phyloP scores from a whole-genome alignment of 2,329 filamentous ascomycete species.

The Elsinoe necatrix region DNA sequence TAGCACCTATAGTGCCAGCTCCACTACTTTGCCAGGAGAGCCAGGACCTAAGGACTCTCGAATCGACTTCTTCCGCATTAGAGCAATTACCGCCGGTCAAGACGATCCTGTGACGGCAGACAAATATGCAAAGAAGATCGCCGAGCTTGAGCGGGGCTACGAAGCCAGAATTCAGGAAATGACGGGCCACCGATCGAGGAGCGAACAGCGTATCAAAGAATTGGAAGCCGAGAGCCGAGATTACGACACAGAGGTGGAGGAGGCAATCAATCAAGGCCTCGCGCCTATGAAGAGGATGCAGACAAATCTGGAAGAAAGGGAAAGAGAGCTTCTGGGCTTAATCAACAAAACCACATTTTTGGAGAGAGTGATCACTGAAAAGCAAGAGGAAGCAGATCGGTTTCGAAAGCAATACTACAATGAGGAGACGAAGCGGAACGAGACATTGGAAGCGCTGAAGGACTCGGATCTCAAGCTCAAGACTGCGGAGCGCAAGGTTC shows the following conservation, averaged over 20 bases:
- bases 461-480: too few species aligned
- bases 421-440: background rate
- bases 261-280: background rate
- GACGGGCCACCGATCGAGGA: background rate
- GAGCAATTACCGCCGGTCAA: background rate
- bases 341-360: background rate
- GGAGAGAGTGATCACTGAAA: background rate
- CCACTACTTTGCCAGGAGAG: too few species aligned
- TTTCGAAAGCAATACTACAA: background rate
- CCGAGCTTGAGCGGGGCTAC: background rate
- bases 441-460: too few species aligned
- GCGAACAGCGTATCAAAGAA: background rate
- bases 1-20: too few species aligned
- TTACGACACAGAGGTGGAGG: background rate
- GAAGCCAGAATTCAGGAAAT: background rate
- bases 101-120: background rate
- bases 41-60: too few species aligned
- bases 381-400: background rate
- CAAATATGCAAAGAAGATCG: background rate
- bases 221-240: background rate
- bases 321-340: slow-evolving; percentile 3
- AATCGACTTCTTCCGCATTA: background rate
- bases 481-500: background rate
- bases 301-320: background rate
- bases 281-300: background rate